Base-by-base conservation (phyloP, 805 yeast species). In the Candida boleticola region DNA sequence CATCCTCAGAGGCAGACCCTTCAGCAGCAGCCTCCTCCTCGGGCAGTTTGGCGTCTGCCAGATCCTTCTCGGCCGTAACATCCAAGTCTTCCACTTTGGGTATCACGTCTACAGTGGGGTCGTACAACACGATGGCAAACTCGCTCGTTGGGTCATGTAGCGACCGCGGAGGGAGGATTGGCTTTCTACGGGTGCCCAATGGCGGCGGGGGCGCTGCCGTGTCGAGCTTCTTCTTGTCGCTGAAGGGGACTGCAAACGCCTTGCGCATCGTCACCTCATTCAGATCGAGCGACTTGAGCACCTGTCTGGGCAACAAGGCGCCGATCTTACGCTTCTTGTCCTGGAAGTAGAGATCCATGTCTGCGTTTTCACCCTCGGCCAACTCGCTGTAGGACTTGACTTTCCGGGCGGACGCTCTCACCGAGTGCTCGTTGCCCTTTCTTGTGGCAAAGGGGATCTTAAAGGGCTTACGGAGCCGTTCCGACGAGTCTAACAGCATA, bases 111-210 rank as follows among this genome's bases (percentile, higher is more conserved):
- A 92, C 83, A 0, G 98, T 87, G 0, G 99, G 99, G 61, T 93
- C 99, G 56, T 89, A 93, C 35, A 93, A 69, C 1, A 93, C 97
- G 42, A 93, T 88, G 2, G 99, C 97, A 54, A 87, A 82, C 59
- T 93, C 97, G 46, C 84, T 89, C 34, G 83, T 74, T 0, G 99
- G 99, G 64, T 93, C 99, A 58, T 92, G 95, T n/a, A 93, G 71
- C 1, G 99, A 95, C 44, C 89, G 68, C 3, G 98, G 96, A n/a
- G 87, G 85, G 40, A 87, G 64, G 1, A 78, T 70, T 1, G 80
- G 76, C 47, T 80, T 78, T 29, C 84, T 77, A 47, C 84, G 78
- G 44, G 89, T 89, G 0, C 99, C 99, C 45, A 92, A 68, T 0
- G 95, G 86, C 0, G 95, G 87, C 0, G 96, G 90, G 1, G 89